Base-by-base conservation (phyloP, 352 stramenopile species). In the Pseudoperonospora humuli region DNA sequence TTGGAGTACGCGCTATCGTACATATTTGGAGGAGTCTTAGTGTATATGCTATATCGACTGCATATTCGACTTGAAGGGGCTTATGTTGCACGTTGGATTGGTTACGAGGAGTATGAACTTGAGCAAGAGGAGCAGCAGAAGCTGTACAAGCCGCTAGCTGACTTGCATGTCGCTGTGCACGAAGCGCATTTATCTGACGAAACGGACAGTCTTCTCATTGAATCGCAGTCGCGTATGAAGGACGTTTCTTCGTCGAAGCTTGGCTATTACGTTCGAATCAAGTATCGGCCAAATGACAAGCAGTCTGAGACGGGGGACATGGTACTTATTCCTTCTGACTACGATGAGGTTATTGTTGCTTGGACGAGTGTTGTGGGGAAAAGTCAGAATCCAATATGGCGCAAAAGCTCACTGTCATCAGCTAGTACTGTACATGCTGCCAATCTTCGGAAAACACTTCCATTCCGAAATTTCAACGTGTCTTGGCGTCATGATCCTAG, bases 231-330 rank as follows among this genome's bases (percentile, higher is more conserved):
- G 1, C 50, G 67, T 14, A 46, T 86, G 36, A 86, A 83, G 39
- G 75, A 86, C 38, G 27, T 83, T 7, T 63, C 66, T 1, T 66
- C 65, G 5, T 69, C 73, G 2, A 88, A 86, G 42, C 59, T 79
- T 38, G 65, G 69, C 5, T 77, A 80, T 37, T 91, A 82, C 43
- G 62, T 88, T 39, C 67, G 66, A 7, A 78, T 89, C 38, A 86
- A 84, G 41, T 93, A 86, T 47, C 57, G 77, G 4, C 80, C 80
- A 8, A 93, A 93, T 41, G 80, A 93, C 56, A 85, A 72, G 27
- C 50, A 64, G 14, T 69, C 51, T 0, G 62, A 76, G 18, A 34
- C 61, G 4, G 59, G 67, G 7, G 70, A 81, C 26, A 73, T 76
- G 20, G 63, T 78, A 5, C 75, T 90, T 17, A 74, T 83, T 7